Percentiles rank a stretch among this genome's conserved stretches.
Conservation (phyloP, 2,329 filamentous ascomycete genomes). For the Myriosclerotinia scirpicola region DNA sequence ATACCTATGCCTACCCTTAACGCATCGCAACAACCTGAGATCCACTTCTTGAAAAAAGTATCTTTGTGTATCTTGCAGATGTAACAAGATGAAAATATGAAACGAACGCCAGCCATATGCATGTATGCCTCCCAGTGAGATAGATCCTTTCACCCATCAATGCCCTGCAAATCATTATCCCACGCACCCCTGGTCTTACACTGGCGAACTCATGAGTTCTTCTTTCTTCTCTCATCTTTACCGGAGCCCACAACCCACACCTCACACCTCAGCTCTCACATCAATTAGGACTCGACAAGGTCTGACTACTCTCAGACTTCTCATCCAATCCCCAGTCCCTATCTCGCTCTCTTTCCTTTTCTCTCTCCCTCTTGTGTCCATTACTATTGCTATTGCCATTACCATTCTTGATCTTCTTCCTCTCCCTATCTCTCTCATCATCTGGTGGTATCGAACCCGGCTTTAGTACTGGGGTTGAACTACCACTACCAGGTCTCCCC, state of each 20-base stretch:
- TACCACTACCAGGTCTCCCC: conserved; percentile 24
- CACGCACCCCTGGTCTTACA: conserved; percentile 11
- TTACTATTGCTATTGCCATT: conserved; percentile 5
- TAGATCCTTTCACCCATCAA: conserved; percentile 3
- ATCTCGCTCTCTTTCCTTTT: conserved; percentile 2
- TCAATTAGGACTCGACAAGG: conserved; percentile 23
- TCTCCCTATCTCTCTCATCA: conserved; percentile 13
- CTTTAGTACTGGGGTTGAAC: conserved; percentile 21
- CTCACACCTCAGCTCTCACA: not conserved
- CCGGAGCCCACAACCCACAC: not conserved
- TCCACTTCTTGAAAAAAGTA: not conserved
- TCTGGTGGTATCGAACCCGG: conserved; percentile 19
- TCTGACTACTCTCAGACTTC: conserved; percentile 24
- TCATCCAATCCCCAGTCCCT: conserved; percentile 19
- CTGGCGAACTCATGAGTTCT: conserved; percentile 4
- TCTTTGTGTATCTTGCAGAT: not conserved
- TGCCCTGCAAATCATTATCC: not conserved
- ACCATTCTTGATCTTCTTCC: conserved; percentile 21
- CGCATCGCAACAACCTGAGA: not conserved
- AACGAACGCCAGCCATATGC: conserved; percentile 16
- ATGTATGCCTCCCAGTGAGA: conserved; percentile 5
- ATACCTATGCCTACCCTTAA: not conserved
- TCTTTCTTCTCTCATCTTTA: not conserved
- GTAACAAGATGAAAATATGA: not conserved
- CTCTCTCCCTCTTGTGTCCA: not conserved